Base-by-base conservation (phyloP, 768 basidiomycete genomes). In the Phlegmacium glaucopus region DNA sequence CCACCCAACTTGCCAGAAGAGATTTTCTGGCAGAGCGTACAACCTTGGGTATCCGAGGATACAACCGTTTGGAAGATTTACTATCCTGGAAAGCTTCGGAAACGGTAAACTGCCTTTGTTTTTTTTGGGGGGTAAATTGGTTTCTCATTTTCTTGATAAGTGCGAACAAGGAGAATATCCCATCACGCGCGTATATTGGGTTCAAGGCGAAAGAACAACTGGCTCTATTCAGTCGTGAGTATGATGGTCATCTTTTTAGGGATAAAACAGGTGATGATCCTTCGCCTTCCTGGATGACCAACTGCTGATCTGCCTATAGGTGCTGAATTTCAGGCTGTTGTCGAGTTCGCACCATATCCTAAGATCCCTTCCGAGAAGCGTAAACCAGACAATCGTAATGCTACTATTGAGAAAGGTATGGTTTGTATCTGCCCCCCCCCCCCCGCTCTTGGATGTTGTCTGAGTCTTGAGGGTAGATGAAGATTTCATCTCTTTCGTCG, bases 331-430 rank as follows among this genome's bases (percentile, higher is more conserved):
- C 76, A 85, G 41, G 94, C 90, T 1, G 74, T 96, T 4, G 93
- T 99, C 6, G 95, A 99, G 66, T 97, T 89, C 59, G 89, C 96
- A 0, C 92, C 94, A 4, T 90, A 87, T 53, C 94, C 93, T 64
- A 96, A 93, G 61, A 67, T 87, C 9, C 90, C 94, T 0, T 60
- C 77, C 0, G 82, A 87, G 65, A 83, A 83, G 64, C 72, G 70
- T 68, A 97, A 95, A 67, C 62, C 64, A 0, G 95, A 99, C 58
- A 78, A 77, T 29, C 74, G 92, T 17, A 85, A 84, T 55, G 90
- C 80, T 0, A 95, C 94, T 0, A 95, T 99, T 45, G 92, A 94
- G 55, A 83, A 89, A 69, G 94, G 94, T 87, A 46, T 18, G 71
- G 52, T 32, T 10, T 17, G 40, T n/a, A 25, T 35, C 17, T 15